Evolutionary conservation across 345 rosid species (phyloP).

Genomic region (Brassica carinata): DNA sequence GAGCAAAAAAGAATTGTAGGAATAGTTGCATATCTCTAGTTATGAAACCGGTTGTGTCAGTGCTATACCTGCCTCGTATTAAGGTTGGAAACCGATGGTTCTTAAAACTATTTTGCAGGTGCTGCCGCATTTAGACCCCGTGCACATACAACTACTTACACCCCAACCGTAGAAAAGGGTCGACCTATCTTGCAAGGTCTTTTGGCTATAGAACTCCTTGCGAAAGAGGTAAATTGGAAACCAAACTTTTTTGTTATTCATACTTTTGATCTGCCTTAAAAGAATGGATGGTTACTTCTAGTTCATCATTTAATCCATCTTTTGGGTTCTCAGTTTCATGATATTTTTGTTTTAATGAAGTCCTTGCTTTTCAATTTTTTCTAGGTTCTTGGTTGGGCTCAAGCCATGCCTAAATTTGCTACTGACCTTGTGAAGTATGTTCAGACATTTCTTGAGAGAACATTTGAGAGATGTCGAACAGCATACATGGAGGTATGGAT

Average conservation of each 20-base stretch:
- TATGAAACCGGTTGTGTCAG: conserved; percentile 5
- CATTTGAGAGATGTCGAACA: conserved; percentile 96
- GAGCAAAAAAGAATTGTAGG: conserved; percentile 5
- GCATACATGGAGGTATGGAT: conserved; percentile 86
- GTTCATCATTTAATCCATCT: conserved; percentile 6
- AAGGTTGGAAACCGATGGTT: conserved; percentile 22
- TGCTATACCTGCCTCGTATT: conserved; percentile 5
- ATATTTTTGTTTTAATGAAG: conserved; percentile 19
- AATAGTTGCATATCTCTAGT: conserved; percentile 6
- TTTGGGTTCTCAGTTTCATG: not conserved
- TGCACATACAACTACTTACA: conserved; percentile 67
- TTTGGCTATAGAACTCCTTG: conserved; percentile 90
- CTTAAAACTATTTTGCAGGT: conserved; percentile 54
- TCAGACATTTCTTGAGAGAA: conserved; percentile 95
- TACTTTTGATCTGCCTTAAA: conserved; percentile 10
- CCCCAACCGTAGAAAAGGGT: conserved; percentile 81
- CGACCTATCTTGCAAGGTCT: conserved; percentile 98
- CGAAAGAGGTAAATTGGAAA: conserved; percentile 72
- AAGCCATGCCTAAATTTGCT: conserved; percentile 99
- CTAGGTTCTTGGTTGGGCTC: conserved; percentile 99
- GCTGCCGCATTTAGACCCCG: conserved; percentile 98
- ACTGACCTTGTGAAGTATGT: conserved; percentile 86
- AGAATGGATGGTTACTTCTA: not conserved
- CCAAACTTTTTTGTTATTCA: conserved; percentile 16
- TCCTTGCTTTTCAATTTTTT: conserved; percentile 23